Evolutionary conservation across 192 early-diverging fungal species (phyloP), one percentile per base, ranked within the genome.

Genomic region (Gorgonomyces haynaldii): DNA sequence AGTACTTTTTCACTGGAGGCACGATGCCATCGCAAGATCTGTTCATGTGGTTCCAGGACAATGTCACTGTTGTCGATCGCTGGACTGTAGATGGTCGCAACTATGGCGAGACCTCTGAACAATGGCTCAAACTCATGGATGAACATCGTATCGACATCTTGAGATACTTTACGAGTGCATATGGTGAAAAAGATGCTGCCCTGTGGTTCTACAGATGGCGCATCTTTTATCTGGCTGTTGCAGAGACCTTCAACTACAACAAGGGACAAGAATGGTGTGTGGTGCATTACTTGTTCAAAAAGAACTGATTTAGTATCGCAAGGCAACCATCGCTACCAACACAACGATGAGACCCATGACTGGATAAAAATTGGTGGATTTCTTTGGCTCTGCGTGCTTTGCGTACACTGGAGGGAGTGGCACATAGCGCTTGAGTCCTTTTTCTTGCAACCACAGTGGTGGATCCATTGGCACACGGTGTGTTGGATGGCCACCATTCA

Each of bases 1-100:
- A 56, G 28, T 65, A 82, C 61, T 82, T 82, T 43, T 82, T 82
- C 60, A 78, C 76, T 3, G 81, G 79, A 10, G 78, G 51, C 25
- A 37, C 60, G 28, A 65, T 69, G 42, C 59, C 50, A n/a, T 60
- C 10, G 19, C 15, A 61, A 36, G 79, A 82, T 57, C 53, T 78
- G 21, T 79, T 81, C 31, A 27, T 69, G 39, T 74, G 58, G 42
- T 82, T 82, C 62, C 79, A 79, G 52, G 34, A 63, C 8, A 38
- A 82, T 40, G 42, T 82, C 19, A 24, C 24, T n/a, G 52, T 82
- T 4, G 34, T 66, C n/a, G 52, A 82, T 36, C 37, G 69, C n/a
- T 82, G 81, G 81, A 61, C 60, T 23, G 62, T 78, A 26, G 60
- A 76, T 40, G 81, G 81, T 10, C 32, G 37, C 10, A 81, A 82